Evolutionary conservation across 2,329 filamentous ascomycete genomes (phyloP), one percentile per base, ranked within the genome.

Genomic region (Dryadomyces quercivorus): DNA sequence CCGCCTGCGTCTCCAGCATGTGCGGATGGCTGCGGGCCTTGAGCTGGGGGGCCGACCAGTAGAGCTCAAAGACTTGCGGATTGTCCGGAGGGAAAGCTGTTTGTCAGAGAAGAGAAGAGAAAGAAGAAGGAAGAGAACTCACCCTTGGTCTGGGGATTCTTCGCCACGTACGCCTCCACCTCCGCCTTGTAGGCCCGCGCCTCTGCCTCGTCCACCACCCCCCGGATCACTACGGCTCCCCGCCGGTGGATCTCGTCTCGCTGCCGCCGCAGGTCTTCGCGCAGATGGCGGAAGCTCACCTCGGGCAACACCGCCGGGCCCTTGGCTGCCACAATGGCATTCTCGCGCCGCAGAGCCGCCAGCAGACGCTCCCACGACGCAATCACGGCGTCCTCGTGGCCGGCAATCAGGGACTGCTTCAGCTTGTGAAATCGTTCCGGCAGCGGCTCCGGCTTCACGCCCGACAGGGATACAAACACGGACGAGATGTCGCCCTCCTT

Each of bases 41-140:
- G 46, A 86, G 70, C 64, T 91, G 86, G 1, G 83, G 72, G 1
- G 74, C 73, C 0, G 84, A 85, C 85, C 85, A 89, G 68, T 89
- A 90, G 1, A 90, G 70, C 64, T 89, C 86, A 62, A 80, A 88
- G 6, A 90, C 85, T 47, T 86, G 81, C 0, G 84, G 85, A 45
- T 82, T 75, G 48, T 84, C 70, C 0, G 75, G 67, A 0, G 85
- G 86, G 58, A 87, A 90, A 2, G 81, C 85, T n/a, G n/a, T 77
- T 8, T 10, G 12, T 26, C 12, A 21, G 36, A 40, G 26, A 18
- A 18, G 21, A 15, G 15, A 44, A 42, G 38, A 42, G 38, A 42
- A 42, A 4, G 5, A n/a, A 42, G 12, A 15, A 15, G 12, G 5
- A 6, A 42, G 12, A 13, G 40, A 43, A 18, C 64, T 58, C 57